These are phyloP conservation scores for Tripterygium wilfordii DNA, from an alignment of 177 flowering plant species.

Conservation along the genomic window DNA sequence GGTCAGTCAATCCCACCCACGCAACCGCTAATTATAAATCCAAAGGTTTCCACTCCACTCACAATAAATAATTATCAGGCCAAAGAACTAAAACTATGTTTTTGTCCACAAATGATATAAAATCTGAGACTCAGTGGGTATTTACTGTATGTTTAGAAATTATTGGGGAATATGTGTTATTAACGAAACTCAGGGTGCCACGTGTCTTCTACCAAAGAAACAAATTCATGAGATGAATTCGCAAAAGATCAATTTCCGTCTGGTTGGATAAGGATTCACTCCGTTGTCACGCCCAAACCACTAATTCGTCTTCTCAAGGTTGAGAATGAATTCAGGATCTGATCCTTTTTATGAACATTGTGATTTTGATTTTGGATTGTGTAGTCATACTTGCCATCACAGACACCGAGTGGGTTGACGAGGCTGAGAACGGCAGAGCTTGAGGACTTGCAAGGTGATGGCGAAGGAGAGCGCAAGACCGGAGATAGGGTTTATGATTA, in stretches of 20 bases:
- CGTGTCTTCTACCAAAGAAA: no score
- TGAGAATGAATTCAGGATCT: background rate
- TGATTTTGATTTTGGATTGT: background rate
- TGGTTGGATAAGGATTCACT: no score
- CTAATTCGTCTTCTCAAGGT: no score
- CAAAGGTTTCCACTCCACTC: background rate
- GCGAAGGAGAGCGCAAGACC: slow-evolving; percentile 33
- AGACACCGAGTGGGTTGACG: slow-evolving; percentile 53
- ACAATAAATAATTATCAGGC: background rate
- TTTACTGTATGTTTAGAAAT: no score
- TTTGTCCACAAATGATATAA: no score
- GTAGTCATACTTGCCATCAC: slow-evolving; percentile 40
- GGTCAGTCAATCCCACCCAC: slow-evolving; percentile 26
- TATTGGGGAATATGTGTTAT: no score
- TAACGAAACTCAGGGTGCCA: no score
- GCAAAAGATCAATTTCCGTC: no score
- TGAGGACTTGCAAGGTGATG: slow-evolving; percentile 39
- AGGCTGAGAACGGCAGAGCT: slow-evolving; percentile 48
- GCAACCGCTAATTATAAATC: background rate
- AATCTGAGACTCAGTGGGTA: no score
- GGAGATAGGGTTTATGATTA: slow-evolving; percentile 66
- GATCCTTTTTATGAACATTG: background rate
- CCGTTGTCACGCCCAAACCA: no score
- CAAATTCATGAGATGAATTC: no score
- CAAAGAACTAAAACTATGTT: no score